Evolutionary conservation across 1,284 basidiomycete species (phyloP).

Genomic region (Cystobasidium pallidum): DNA sequence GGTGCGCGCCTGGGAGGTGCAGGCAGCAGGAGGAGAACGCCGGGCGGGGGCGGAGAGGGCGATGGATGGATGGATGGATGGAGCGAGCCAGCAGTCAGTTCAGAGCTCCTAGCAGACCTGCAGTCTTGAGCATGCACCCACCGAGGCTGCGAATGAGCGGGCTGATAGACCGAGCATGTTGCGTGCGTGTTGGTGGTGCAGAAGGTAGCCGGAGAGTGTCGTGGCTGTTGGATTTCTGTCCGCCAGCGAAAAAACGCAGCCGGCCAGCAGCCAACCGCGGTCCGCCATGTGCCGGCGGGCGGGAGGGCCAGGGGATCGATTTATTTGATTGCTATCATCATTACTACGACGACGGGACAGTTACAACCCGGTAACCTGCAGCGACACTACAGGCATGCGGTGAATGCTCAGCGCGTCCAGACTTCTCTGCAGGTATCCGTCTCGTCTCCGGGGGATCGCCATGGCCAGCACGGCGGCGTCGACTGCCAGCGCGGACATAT

Average conservation of each 20-base stretch:
- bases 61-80: background rate
- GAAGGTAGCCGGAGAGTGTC: background rate
- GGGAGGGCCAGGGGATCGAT: background rate
- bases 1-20: slow-evolving; percentile 20
- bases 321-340: too few relatives aligned
- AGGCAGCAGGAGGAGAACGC: background rate
- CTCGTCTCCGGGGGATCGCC: background rate
- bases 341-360: too few relatives aligned
- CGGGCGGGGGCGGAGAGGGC: background rate
- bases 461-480: background rate
- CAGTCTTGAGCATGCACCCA: background rate
- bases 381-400: too few relatives aligned
- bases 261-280: background rate
- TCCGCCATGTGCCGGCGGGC: background rate
- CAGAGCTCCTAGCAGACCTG: background rate
- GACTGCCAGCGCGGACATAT: background rate
- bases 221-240: background rate
- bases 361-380: too few relatives aligned
- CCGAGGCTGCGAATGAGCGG: slow-evolving; percentile 20
- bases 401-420: background rate
- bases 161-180: slow-evolving; percentile 33
- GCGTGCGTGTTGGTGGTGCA: background rate
- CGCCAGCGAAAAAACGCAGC: background rate
- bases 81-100: background rate
- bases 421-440: too few relatives aligned